phyloP scores from a whole-genome alignment of 441 rosid genomes.

The Bruguiera hainesii region DNA sequence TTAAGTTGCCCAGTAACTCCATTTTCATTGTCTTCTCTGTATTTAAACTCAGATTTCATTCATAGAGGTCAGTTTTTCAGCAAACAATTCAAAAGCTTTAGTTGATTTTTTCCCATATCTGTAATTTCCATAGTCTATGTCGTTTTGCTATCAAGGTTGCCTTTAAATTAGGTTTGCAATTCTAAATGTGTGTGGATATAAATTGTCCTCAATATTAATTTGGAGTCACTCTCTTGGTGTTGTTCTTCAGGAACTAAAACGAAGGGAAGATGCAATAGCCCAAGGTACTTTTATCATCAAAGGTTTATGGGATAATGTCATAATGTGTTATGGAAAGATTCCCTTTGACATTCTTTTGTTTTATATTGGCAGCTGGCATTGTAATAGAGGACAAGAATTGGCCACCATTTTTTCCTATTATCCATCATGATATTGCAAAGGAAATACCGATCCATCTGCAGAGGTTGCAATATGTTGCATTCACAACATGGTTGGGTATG shows the following conservation, averaged over 20 bases:
- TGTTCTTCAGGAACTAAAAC: conserved; percentile 67
- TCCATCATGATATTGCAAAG: conserved; percentile 89
- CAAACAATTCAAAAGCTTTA: neutral
- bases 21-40: too few species aligned
- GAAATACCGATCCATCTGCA: conserved; percentile 97
- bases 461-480: conserved; percentile 84
- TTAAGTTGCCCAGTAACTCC: too few species aligned
- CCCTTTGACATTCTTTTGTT: conserved; percentile 16
- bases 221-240: conserved; percentile 12
- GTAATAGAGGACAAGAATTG: conserved; percentile 93
- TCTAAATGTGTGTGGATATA: conserved; percentile 9
- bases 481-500: conserved; percentile 89
- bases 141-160: neutral
- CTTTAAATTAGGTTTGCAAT: neutral
- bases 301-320: conserved; percentile 10
- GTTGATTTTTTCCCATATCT: neutral
- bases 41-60: too few species aligned
- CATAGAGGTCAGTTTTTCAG: too few species aligned
- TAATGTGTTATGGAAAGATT: conserved; percentile 1
- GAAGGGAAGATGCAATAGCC: conserved; percentile 85
- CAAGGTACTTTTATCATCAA: conserved; percentile 35
- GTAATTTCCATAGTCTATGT: neutral
- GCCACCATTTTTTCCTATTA: conserved; percentile 89
- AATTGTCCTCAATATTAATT: conserved; percentile 6
- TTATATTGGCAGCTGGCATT: conserved; percentile 75